Evolutionary conservation across 306 rosid genomes (phyloP).

Genomic region (Medicago truncatula): DNA sequence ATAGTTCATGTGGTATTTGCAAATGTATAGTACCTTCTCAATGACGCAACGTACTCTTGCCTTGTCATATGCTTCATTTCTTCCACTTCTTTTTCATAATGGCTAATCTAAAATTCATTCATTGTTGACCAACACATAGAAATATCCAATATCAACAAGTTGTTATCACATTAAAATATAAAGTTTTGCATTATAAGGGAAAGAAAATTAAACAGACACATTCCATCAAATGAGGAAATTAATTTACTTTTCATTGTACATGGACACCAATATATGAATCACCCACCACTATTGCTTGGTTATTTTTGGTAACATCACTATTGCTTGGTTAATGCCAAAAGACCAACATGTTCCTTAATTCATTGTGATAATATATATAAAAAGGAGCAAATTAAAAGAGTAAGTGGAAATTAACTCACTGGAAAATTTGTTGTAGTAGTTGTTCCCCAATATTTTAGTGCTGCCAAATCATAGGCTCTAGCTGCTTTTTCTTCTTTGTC

Average conservation of each 20-base stretch:
- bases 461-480: constrained; percentile 92
- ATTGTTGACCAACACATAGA: constrained; percentile 12
- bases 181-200: constrained; percentile 22
- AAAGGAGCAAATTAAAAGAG: too few relatives aligned
- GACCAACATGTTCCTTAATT: constrained; percentile 26
- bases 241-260: constrained; percentile 11
- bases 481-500: constrained; percentile 98
- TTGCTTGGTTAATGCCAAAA: constrained; percentile 3
- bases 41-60: constrained; percentile 92
- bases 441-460: constrained; percentile 93
- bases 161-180: constrained; percentile 8
- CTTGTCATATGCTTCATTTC: constrained; percentile 97
- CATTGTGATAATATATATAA: background rate
- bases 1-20: background rate
- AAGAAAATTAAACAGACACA: constrained; percentile 29
- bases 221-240: constrained; percentile 41
- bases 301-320: background rate
- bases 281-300: background rate
- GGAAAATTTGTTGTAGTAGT: constrained; percentile 95
- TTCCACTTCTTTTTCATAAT: constrained; percentile 83
- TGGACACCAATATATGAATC: background rate
- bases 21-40: constrained; percentile 71
- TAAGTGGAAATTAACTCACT: constrained; percentile 48
- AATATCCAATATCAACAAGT: constrained; percentile 1
- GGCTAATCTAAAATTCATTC: constrained; percentile 63